Percentiles rank a stretch among this genome's conserved stretches.
These are phyloP conservation scores for Panellus pusillus DNA, from an alignment of 768 basidiomycete species.

Conservation along the genomic window DNA sequence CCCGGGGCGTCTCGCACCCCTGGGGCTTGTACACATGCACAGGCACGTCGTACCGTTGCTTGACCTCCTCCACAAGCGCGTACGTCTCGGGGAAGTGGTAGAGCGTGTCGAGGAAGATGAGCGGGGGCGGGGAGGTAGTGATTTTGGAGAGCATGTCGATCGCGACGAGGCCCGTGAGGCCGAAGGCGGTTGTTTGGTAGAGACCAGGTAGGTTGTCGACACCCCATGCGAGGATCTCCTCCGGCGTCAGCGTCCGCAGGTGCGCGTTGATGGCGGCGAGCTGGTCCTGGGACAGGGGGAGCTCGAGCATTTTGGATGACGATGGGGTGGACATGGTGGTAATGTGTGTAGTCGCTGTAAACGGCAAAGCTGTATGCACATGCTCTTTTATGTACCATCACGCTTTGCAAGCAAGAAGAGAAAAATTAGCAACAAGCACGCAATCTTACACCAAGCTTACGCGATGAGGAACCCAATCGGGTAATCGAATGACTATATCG, in stretches of 20 bases:
- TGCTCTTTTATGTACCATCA: background rate
- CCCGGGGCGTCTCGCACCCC: constrained; percentile 60
- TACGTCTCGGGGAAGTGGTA: constrained; percentile 96
- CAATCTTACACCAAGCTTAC: constrained; percentile 1
- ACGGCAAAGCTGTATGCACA: background rate
- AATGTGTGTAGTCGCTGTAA: background rate
- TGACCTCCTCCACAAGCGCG: constrained; percentile 81
- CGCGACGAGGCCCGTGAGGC: constrained; percentile 90
- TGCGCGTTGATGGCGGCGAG: constrained; percentile 72
- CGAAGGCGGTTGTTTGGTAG: constrained; percentile 95
- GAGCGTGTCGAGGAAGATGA: constrained; percentile 96
- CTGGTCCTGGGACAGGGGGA: constrained; percentile 59
- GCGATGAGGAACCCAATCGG: background rate
- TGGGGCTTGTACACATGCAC: constrained; percentile 81
- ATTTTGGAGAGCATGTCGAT: constrained; percentile 93
- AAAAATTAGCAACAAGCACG: constrained; percentile 4
- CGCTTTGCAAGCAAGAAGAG: background rate
- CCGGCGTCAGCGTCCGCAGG: constrained; percentile 70
- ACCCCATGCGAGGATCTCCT: constrained; percentile 87
- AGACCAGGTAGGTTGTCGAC: constrained; percentile 74
- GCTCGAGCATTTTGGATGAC: constrained; percentile 34
- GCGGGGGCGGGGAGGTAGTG: constrained; percentile 64
- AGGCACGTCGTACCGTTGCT: constrained; percentile 66
- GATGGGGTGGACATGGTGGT: constrained; percentile 11
- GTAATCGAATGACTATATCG: constrained; percentile 1